phyloP scores from a whole-genome alignment of 1,139 yeast species.

The Geotrichum candidum region DNA sequence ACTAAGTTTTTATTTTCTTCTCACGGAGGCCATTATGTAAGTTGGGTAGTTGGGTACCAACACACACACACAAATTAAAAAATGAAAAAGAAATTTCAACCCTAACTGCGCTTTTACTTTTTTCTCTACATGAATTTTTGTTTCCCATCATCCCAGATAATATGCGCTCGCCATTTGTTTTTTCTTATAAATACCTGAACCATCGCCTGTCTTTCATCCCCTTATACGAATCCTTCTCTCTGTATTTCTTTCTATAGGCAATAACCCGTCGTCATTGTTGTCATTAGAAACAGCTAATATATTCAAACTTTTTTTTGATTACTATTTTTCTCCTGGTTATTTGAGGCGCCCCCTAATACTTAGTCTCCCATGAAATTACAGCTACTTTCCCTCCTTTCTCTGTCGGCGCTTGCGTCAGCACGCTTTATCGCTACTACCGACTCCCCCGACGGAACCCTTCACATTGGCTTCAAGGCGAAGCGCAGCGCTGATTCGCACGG shows the following conservation, averaged over 20 bases:
- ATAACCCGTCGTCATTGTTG: too few relatives aligned
- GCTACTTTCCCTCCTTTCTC: background rate
- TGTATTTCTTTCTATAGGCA: too few relatives aligned
- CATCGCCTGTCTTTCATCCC: too few relatives aligned
- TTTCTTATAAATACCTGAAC: too few relatives aligned
- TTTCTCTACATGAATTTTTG: background rate
- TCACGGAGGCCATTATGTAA: background rate
- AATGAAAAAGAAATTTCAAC: background rate
- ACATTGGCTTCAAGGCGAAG: background rate
- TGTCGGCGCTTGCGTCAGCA: constrained; percentile 1
- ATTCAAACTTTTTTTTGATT: background rate
- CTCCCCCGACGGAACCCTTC: background rate
- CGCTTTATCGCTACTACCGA: background rate
- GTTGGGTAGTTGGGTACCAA: background rate
- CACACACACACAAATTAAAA: background rate
- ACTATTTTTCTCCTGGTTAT: background rate
- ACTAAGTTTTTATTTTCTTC: background rate
- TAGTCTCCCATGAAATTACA: background rate
- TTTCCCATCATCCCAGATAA: too few relatives aligned
- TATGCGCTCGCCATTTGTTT: too few relatives aligned
- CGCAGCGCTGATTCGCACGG: constrained; percentile 3
- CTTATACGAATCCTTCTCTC: too few relatives aligned
- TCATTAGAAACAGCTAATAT: too few relatives aligned
- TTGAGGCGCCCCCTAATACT: background rate
- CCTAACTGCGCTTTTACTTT: background rate